Evolutionary conservation across 1,284 basidiomycete genomes (phyloP).

Genomic region (Vanrija humicola): DNA sequence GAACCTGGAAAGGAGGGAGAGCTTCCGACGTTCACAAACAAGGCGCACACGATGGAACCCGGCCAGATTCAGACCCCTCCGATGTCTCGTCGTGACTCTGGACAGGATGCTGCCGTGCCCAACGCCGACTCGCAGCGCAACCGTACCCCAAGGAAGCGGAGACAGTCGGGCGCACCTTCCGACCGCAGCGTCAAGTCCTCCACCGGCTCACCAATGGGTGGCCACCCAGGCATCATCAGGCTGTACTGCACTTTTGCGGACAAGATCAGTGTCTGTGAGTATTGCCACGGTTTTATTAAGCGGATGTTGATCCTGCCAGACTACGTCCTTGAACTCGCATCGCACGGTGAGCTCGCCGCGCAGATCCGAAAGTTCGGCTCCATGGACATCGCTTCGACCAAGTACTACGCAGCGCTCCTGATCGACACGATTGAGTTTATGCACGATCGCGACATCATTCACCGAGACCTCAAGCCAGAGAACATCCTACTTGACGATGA

Average conservation of each 20-base stretch:
- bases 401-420: slow-evolving; percentile 82
- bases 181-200: slow-evolving; percentile 32
- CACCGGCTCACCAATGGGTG: slow-evolving; percentile 23
- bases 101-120: not conserved
- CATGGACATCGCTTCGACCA: slow-evolving; percentile 66
- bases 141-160: slow-evolving; percentile 24
- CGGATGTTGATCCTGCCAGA: slow-evolving; percentile 54
- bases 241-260: slow-evolving; percentile 82
- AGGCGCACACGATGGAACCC: not conserved
- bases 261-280: slow-evolving; percentile 73
- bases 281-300: not conserved
- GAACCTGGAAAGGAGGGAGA: slow-evolving; percentile 10
- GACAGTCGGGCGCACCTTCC: slow-evolving; percentile 33
- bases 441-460: slow-evolving; percentile 80
- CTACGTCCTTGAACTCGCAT: slow-evolving; percentile 83
- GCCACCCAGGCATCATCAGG: slow-evolving; percentile 77
- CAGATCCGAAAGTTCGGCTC: slow-evolving; percentile 75
- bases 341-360: slow-evolving; percentile 83
- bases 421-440: slow-evolving; percentile 84
- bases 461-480: slow-evolving; percentile 89
- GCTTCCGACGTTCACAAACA: not conserved
- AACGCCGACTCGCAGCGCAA: slow-evolving; percentile 4
- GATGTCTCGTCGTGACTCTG: not conserved
- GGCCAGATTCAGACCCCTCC: not conserved
- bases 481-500: slow-evolving; percentile 82